Evolutionary conservation across 352 stramenopile genomes (phyloP), one percentile per base, ranked within the genome.

Genomic region (Pythium brachiatum): DNA sequence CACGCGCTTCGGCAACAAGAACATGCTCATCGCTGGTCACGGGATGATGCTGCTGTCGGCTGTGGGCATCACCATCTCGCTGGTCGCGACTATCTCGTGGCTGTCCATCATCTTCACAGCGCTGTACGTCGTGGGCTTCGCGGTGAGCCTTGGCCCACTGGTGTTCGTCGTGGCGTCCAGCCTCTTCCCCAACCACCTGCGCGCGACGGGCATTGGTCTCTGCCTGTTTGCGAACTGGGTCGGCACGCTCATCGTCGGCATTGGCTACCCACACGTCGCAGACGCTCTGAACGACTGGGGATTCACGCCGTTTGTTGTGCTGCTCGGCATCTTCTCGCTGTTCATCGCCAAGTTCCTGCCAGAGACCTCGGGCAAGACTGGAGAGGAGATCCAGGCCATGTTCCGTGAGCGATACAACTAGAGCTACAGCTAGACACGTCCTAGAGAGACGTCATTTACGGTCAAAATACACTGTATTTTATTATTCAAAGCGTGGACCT

Each of bases 121-220:
- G 12, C 70, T 73, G 18, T 85, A 84, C 41, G 75, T 92, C 32
- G 81, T 74, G 25, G 79, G 74, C 7, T 88, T 87, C 44, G 83
- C 77, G 57, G 73, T 85, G 57, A 86, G 82, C 43, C 67, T 92
- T 29, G 82, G 80, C 4, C 85, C 85, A 32, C 68, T 90, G 29
- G 67, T 87, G 21, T 92, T 78, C 70, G 76, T 79, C 43, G 73
- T 90, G 43, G 71, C 68, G 3, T 72, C 76, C 1, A 77, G 86
- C 53, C 68, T 85, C 51, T 89, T 86, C 41, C 80, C 85, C n/a
- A 70, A 82, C 32, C 76, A 72, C 31, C 65, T 82, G 9, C 80
- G 80, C 23, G 73, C 78, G 1, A 75, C 63, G 0, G 78, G 76
- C 26, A 80, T 52, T 11, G 74, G 72, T 2, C 36, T 83, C 53